Evolutionary conservation across 371 early-diverging fungal genomes (phyloP).

Genomic region (Mortierella sp.): DNA sequence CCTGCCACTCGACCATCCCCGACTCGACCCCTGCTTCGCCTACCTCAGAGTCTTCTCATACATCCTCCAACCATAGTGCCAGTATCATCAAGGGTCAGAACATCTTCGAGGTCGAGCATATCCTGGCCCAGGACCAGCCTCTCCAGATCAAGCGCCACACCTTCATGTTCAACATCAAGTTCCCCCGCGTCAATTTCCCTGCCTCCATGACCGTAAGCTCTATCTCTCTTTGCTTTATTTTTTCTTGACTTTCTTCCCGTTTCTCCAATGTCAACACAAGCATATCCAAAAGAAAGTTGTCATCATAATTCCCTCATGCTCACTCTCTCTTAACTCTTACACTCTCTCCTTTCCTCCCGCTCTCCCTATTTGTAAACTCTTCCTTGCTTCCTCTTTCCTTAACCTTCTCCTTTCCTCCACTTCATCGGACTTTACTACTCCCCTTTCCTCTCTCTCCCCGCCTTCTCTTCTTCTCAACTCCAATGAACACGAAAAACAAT

Average conservation of each 20-base stretch:
- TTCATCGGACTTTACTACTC: not conserved
- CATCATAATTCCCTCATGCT: conserved; percentile 13
- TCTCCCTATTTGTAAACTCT: not conserved
- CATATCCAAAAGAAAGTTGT: not conserved
- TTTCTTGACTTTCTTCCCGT: not conserved
- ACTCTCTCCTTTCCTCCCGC: not conserved
- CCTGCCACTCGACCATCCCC: conserved; percentile 33
- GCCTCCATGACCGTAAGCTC: conserved; percentile 44
- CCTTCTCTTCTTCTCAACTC: not conserved
- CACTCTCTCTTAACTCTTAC: not conserved
- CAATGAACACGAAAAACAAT: not conserved
- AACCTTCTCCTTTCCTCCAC: not conserved
- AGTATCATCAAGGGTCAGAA: conserved; percentile 5
- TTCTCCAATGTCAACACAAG: not conserved
- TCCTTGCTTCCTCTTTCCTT: not conserved
- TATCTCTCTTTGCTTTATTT: not conserved
- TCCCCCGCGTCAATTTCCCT: conserved; percentile 50
- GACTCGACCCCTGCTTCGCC: conserved; percentile 9
- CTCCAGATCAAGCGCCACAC: conserved; percentile 44
- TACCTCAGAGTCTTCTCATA: conserved; percentile 3
- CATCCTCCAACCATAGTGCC: not conserved
- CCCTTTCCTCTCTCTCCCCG: not conserved
- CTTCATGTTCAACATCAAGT: conserved; percentile 53
- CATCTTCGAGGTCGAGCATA: conserved; percentile 43
- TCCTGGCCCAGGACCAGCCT: conserved; percentile 38